Percentiles rank a stretch among this genome's conserved stretches.
Evolutionary conservation across 2,329 filamentous ascomycete species (phyloP).

Genomic region (Trichoderma semiorbis): DNA sequence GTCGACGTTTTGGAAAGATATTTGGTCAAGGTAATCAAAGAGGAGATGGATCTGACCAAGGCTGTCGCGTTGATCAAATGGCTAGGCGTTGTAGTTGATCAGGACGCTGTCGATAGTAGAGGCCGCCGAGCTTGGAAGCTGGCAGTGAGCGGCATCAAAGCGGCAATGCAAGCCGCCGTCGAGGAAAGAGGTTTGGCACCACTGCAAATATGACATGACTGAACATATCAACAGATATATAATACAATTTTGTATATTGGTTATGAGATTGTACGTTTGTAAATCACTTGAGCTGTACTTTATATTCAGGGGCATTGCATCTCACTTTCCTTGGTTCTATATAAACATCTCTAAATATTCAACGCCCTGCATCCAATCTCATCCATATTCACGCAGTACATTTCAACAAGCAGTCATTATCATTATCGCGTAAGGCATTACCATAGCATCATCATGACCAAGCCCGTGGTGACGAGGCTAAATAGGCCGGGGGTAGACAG

Average conservation of each 20-base stretch:
- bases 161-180: conserved; percentile 54
- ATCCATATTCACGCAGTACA: neutral
- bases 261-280: neutral
- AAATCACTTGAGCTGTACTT: neutral
- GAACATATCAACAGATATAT: neutral
- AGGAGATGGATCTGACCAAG: conserved; percentile 78
- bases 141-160: conserved; percentile 44
- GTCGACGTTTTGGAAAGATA: conserved; percentile 72
- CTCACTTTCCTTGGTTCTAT: neutral
- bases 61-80: conserved; percentile 67
- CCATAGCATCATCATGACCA: neutral
- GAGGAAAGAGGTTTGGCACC: conserved; percentile 52
- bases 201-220: conserved; percentile 38
- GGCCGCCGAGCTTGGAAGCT: conserved; percentile 46
- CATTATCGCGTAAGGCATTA: neutral
- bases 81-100: conserved; percentile 56
- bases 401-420: neutral
- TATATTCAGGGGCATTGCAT: neutral
- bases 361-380: neutral
- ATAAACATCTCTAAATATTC: neutral
- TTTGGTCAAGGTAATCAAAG: conserved; percentile 64
- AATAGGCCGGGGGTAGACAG: neutral
- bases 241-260: neutral
- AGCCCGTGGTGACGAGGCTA: neutral
- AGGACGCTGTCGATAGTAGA: conserved; percentile 36